Evolutionary conservation across 306 rosid species (phyloP).

Genomic region (Rosa multiflora): DNA sequence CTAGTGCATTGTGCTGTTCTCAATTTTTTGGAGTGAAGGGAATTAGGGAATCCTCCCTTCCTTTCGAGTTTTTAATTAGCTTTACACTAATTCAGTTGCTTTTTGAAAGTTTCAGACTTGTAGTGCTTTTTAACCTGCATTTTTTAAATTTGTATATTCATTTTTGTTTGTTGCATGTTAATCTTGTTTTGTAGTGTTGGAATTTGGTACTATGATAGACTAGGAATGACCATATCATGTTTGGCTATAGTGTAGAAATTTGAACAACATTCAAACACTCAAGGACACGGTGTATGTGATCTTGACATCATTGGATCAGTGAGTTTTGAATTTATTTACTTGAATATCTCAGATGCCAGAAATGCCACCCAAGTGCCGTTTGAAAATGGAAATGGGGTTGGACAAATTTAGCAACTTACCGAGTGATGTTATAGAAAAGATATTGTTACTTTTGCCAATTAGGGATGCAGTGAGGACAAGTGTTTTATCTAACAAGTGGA

Average conservation of each 20-base stretch:
- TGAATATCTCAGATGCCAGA: constrained; percentile 21
- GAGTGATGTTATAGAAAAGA: constrained; percentile 42
- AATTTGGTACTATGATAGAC: not conserved
- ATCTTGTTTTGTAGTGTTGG: not conserved
- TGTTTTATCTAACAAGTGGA: constrained; percentile 56
- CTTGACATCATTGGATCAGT: not conserved
- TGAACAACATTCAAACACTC: not conserved
- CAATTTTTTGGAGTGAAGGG: too few species aligned
- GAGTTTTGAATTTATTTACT: not conserved
- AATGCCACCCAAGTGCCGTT: constrained; percentile 31
- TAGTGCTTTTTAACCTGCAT: too few species aligned
- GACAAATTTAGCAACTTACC: constrained; percentile 50
- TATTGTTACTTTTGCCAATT: constrained; percentile 45
- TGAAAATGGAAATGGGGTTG: constrained; percentile 31
- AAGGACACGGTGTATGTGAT: not conserved
- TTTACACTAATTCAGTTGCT: too few species aligned
- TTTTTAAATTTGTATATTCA: too few species aligned
- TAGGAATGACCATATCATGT: not conserved
- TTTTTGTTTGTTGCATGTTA: not conserved
- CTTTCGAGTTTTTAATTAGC: too few species aligned
- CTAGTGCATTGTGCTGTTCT: too few species aligned
- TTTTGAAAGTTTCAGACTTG: too few species aligned
- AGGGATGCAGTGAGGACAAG: constrained; percentile 59
- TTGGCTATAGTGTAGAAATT: not conserved
- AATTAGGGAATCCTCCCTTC: too few species aligned